Evolutionary conservation across 805 yeast species (phyloP), one percentile per base, ranked within the genome.

Genomic region (Brettanomyces custersianus): DNA sequence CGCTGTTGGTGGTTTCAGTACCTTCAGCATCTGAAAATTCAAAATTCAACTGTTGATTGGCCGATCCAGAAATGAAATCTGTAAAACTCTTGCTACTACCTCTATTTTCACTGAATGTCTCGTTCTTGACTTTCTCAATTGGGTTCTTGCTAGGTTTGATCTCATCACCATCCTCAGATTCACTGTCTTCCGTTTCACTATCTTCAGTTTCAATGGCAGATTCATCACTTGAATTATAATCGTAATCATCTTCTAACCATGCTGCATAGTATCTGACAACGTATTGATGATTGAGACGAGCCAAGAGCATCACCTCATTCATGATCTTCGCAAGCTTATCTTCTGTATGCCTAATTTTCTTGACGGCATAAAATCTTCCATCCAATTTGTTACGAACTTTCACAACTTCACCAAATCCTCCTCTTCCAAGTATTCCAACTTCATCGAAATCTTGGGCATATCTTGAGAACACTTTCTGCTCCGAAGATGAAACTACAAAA

Each of bases 321-420:
- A 92, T 62, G 40, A 92, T 80, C 4, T 81, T 74, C 18, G 94
- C 78, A 29, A 92, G 63, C 45, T 83, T 80, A 47, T 82, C 79
- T 33, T 83, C 81, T 3, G 80, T 72, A 47, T 92, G 96, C 39
- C 80, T 75, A 34, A 92, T 82, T 47, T 88, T 90, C 55, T 92
- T 92, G 40, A 92, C 77, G 0, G 99, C 99, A 56, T 92, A 92
- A 47, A 83, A 84, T 12, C 96, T 70, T 16, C 98, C 97, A 54
- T 92, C 99, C 44, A 92, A 70, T 40, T 88, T 73, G 54, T 88
- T 90, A 41, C 98, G 67, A 0, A 92, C 97, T 51, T 90, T 88
- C n/a, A 92, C 96, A 7, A 92, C 99, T 56, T 92, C 96, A 5
- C 99, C 99, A 60, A 82, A 92, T 0, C 94, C 99, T 27, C 99